Conservation (phyloP, 1,139 yeast genomes). For the Geotrichum phurueaensis region DNA sequence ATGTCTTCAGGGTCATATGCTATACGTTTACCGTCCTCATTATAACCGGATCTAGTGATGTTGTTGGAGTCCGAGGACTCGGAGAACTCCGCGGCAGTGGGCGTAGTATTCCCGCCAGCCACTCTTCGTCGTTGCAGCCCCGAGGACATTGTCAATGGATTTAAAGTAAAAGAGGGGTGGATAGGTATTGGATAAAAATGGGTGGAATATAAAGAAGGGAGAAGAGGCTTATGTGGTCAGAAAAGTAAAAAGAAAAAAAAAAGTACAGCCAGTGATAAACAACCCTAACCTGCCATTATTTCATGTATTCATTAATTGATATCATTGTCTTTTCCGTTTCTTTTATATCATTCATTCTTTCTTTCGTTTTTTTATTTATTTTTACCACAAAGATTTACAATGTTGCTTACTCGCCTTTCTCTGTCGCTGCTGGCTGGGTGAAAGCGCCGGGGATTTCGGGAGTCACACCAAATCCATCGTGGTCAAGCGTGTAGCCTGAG, state of each 20-base stretch:
- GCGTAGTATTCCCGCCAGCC: constrained; percentile 21
- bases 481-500: constrained; percentile 11
- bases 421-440: neutral
- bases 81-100: neutral
- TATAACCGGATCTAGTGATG: constrained; percentile 12
- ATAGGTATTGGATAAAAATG: neutral
- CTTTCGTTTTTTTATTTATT: neutral
- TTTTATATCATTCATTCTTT: neutral
- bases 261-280: neutral
- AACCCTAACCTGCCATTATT: neutral
- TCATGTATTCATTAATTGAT: neutral
- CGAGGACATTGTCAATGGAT: constrained; percentile 27
- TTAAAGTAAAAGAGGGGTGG: neutral
- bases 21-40: constrained; percentile 49
- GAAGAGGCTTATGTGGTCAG: neutral
- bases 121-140: constrained; percentile 48
- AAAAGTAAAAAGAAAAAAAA: neutral
- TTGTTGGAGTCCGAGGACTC: constrained; percentile 9
- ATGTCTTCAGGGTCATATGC: constrained; percentile 80
- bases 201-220: neutral
- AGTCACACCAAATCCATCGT: constrained; percentile 15
- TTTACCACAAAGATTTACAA: neutral
- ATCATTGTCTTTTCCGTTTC: neutral
- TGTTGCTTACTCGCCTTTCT: neutral
- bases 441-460: constrained; percentile 12